These are phyloP conservation scores for Corymbia maculata DNA, from an alignment of 345 rosid genomes.

Conservation along the genomic window DNA sequence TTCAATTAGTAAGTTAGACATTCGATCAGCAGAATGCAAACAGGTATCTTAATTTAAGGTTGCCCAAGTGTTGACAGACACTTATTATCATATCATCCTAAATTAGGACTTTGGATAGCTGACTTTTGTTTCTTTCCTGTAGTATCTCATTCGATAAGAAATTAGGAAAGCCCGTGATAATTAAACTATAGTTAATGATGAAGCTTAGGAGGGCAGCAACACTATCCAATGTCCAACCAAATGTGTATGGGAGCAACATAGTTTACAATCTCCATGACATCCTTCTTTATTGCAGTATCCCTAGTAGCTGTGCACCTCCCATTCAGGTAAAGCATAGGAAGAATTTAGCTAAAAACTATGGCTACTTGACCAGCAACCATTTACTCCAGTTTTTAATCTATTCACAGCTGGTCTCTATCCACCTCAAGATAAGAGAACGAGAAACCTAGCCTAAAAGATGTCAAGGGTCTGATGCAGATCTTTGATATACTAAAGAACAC, in stretches of 20 bases:
- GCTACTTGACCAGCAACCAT: background rate
- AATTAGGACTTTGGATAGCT: background rate
- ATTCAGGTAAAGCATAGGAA: background rate
- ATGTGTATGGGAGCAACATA: background rate
- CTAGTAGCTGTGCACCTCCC: background rate
- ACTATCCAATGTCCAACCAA: background rate
- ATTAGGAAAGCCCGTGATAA: background rate
- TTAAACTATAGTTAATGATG: background rate
- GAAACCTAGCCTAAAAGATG: background rate
- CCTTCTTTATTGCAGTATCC: background rate
- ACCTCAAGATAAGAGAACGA: background rate
- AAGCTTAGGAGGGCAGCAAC: background rate
- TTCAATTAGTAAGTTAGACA: background rate
- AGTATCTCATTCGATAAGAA: background rate
- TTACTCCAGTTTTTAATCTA: background rate
- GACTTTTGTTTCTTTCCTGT: background rate
- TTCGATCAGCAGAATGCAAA: background rate
- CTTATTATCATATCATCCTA: background rate
- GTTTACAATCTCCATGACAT: background rate
- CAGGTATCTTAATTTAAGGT: background rate
- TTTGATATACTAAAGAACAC: background rate
- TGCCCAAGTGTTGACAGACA: background rate
- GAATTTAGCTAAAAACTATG: background rate
- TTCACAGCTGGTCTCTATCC: background rate
- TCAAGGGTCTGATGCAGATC: background rate